Evolutionary conservation across 768 basidiomycete species (phyloP), one percentile per base, ranked within the genome.

Genomic region (Russula abietina): DNA sequence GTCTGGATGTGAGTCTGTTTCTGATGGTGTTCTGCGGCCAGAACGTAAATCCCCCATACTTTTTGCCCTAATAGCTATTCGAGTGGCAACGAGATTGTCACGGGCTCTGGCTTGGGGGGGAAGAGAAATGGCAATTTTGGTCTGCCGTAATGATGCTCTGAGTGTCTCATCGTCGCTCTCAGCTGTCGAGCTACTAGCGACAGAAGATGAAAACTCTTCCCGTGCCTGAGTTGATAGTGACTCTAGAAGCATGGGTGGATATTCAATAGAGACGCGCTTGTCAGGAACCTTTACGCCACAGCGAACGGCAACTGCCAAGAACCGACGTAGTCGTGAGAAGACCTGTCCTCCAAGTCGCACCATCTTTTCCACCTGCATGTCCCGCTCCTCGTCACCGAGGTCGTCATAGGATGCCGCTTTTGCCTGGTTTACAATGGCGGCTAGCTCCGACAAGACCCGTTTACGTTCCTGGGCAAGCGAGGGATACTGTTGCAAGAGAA

Each of bases 351-450:
- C 89, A 11, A 90, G 79, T 33, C 84, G 83, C 28, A 96, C 79
- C 93, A 97, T 94, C 28, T 77, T 78, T 57, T 87, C 82, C 16
- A 88, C 82, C 70, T 91, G 88, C 26, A 76, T 66, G 26, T 77
- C 78, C 39, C 81, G 80, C 62, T 80, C 77, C 38, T 79, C 81
- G 24, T 78, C 78, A 12, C 80, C 77, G 0, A 77, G 73, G 16
- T 77, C 81, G 28, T 83, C 83, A 1, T 62, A 39, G 43, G 81
- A 86, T 1, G 84, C 85, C 62, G 78, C 83, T 71, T 84, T 86
- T 11, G 92, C 84, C 70, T 91, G 89, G 1, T 86, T 80, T 14
- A 98, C 95, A 41, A 99, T 80, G 10, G 82, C 80, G 3, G 91
- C 89, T 28, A 99, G 81, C 55, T 88, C 83, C 2, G 87, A 83